Conservation (phyloP, 2,329 filamentous ascomycete genomes). For the Samsoniella hepiali region DNA sequence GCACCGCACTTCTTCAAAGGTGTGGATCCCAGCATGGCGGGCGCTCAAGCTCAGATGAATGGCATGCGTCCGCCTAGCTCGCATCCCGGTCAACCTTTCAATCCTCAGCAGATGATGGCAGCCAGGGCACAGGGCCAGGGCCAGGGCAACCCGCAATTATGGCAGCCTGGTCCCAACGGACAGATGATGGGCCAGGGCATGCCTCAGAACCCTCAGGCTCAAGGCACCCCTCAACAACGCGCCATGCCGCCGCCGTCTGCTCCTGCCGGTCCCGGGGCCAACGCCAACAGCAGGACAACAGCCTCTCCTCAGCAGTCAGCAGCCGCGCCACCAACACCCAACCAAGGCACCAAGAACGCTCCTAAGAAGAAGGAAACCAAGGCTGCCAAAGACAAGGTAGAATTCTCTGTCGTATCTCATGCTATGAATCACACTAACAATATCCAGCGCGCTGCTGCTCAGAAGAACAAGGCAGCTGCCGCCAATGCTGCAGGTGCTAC, state of each 20-base stretch:
- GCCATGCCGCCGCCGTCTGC: conserved; percentile 66
- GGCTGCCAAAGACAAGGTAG: conserved; percentile 66
- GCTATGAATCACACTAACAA: conserved; percentile 27
- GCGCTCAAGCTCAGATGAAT: conserved; percentile 53
- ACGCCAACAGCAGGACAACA: conserved; percentile 53
- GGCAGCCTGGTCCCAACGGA: conserved; percentile 41
- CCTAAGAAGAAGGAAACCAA: conserved; percentile 75
- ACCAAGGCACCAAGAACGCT: conserved; percentile 67
- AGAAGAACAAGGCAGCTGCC: conserved; percentile 37
- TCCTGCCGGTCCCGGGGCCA: conserved; percentile 44
- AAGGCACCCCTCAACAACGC: conserved; percentile 70
- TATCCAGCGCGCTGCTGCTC: conserved; percentile 41
- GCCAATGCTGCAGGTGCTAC: conserved; percentile 47
- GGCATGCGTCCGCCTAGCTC: conserved; percentile 68
- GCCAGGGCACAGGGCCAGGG: conserved; percentile 37
- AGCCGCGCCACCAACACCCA: conserved; percentile 72
- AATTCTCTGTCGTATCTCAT: conserved; percentile 18
- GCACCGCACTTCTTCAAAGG: conserved; percentile 57
- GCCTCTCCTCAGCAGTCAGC: conserved; percentile 62
- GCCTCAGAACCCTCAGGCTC: conserved; percentile 45
- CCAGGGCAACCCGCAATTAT: conserved; percentile 35
- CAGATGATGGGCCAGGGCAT: conserved; percentile 39
- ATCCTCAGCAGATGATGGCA: conserved; percentile 58
- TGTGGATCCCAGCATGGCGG: conserved; percentile 54
- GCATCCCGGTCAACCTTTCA: conserved; percentile 58